phyloP scores from a whole-genome alignment of 2,329 filamentous ascomycete genomes.

The Diaporthe citrichinensis region DNA sequence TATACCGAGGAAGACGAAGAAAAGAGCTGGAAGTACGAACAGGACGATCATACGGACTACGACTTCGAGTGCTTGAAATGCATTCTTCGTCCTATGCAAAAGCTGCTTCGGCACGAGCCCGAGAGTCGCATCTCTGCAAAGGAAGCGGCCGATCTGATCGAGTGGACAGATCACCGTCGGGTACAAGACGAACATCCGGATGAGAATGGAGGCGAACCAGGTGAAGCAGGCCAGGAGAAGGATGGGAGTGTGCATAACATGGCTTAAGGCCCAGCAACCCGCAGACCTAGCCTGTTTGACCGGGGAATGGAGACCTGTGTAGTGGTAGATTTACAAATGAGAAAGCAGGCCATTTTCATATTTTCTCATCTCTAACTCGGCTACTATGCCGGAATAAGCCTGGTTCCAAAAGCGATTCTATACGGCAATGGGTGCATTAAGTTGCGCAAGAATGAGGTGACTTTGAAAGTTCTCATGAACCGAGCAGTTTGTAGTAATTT shows the following conservation, averaged over 20 bases:
- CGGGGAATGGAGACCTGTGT: not conserved
- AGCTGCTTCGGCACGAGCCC: not conserved
- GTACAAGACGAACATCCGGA: not conserved
- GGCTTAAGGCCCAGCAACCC: not conserved
- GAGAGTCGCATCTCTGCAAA: not conserved
- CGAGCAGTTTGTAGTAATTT: too few species aligned
- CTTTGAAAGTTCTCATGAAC: too few species aligned
- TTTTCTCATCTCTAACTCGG: too few species aligned
- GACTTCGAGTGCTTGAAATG: not conserved
- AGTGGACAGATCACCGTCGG: slow-evolving; percentile 1
- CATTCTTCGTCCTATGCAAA: not conserved
- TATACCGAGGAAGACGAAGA: not conserved
- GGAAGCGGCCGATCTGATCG: not conserved
- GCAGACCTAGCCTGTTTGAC: not conserved
- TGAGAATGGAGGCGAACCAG: too few species aligned
- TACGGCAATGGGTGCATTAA: not conserved
- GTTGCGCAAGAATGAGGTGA: not conserved
- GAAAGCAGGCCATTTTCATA: too few species aligned
- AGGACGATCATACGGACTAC: not conserved
- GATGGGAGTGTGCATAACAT: not conserved
- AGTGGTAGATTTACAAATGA: not conserved
- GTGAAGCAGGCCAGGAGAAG: not conserved
- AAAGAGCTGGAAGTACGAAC: not conserved
- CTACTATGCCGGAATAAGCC: not conserved
- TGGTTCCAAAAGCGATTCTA: not conserved